phyloP scores from a whole-genome alignment of 2,329 filamentous ascomycete species.

The Cordyceps tenuipes region DNA sequence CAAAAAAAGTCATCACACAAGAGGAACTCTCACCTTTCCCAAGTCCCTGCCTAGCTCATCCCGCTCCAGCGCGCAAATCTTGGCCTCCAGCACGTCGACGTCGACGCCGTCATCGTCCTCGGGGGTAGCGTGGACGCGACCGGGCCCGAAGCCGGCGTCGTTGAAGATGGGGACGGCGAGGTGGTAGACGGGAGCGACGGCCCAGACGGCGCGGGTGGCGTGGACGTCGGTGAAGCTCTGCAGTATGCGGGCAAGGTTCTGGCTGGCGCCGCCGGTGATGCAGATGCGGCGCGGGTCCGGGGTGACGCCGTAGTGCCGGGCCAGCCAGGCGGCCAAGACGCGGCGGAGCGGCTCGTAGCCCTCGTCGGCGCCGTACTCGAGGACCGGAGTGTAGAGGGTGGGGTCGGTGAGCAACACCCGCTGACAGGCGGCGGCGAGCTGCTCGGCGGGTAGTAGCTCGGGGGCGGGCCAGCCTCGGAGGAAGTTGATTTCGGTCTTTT shows the following conservation, averaged over 20 bases:
- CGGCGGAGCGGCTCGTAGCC: constrained; percentile 64
- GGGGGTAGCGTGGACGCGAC: constrained; percentile 58
- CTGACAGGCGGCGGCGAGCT: constrained; percentile 53
- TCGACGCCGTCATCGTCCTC: constrained; percentile 75
- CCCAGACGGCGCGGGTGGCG: constrained; percentile 69
- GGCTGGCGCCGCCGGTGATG: constrained; percentile 77
- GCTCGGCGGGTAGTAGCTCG: constrained; percentile 53
- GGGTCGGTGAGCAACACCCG: constrained; percentile 48
- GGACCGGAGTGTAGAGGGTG: constrained; percentile 49
- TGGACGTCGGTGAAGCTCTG: constrained; percentile 72
- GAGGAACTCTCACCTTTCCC: neutral
- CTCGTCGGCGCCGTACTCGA: constrained; percentile 72
- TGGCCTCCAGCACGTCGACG: constrained; percentile 39
- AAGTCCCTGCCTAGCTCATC: constrained; percentile 14
- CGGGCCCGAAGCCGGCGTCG: constrained; percentile 61
- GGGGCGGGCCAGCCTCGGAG: constrained; percentile 60
- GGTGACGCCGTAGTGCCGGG: constrained; percentile 44
- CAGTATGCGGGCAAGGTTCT: constrained; percentile 70
- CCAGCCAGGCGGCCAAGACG: constrained; percentile 63
- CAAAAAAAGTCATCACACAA: neutral
- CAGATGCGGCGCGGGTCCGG: constrained; percentile 53
- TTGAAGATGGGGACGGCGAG: constrained; percentile 80
- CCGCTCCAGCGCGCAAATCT: constrained; percentile 23
- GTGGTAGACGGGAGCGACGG: constrained; percentile 76
- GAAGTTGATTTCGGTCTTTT: constrained; percentile 46